Conservation (phyloP, 495 filamentous ascomycete species). For the Neurospora sp. region DNA sequence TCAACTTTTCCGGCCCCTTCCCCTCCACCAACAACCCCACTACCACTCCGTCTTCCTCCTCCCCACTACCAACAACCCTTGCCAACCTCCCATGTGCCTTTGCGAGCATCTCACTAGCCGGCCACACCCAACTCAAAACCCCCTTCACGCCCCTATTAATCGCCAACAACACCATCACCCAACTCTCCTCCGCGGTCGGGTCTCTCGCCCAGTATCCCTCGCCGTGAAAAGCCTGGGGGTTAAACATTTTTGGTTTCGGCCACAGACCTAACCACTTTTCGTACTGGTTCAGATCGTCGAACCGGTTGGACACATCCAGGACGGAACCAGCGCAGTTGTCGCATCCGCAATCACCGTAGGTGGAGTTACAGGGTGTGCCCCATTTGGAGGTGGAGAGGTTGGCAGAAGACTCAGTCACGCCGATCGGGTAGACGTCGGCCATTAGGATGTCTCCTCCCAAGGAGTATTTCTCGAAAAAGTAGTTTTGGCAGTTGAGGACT, state of each 20-base stretch:
- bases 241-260: slow-evolving; percentile 49
- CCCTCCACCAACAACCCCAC: slow-evolving; percentile 33
- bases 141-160: slow-evolving; percentile 56
- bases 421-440: slow-evolving; percentile 57
- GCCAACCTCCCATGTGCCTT: slow-evolving; percentile 36
- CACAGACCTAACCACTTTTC: slow-evolving; percentile 32
- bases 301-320: slow-evolving; percentile 43
- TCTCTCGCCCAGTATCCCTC: slow-evolving; percentile 51
- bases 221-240: slow-evolving; percentile 55
- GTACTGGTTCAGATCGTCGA: slow-evolving; percentile 41
- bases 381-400: slow-evolving; percentile 43
- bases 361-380: slow-evolving; percentile 49
- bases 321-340: slow-evolving; percentile 52
- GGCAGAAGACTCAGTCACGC: slow-evolving; percentile 15
- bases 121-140: slow-evolving; percentile 44
- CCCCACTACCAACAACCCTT: slow-evolving; percentile 24
- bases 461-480: slow-evolving; percentile 53
- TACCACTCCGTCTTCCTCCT: slow-evolving; percentile 14
- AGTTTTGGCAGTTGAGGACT: slow-evolving; percentile 61
- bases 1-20: slow-evolving; percentile 10
- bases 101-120: slow-evolving; percentile 19
- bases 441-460: slow-evolving; percentile 55
- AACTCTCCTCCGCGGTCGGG: slow-evolving; percentile 45
- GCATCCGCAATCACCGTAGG: slow-evolving; percentile 64
- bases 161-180: slow-evolving; percentile 48